Conservation (phyloP, 495 filamentous ascomycete species). For the Xylaria acuta region DNA sequence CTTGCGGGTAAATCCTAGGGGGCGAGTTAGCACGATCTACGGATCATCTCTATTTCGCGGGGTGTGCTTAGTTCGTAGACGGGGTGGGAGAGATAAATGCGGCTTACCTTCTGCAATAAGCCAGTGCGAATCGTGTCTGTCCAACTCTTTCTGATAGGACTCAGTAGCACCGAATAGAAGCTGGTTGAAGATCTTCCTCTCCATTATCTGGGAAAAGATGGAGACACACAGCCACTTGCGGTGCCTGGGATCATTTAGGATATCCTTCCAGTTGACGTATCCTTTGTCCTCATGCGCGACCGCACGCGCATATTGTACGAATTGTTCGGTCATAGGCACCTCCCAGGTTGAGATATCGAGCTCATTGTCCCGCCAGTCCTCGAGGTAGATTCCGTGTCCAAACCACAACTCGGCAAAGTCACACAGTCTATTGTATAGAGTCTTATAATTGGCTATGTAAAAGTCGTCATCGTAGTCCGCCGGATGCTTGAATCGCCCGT, state of each 20-base stretch:
- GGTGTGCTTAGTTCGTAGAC: neutral
- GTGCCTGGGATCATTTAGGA: conserved; percentile 41
- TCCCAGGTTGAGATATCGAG: conserved; percentile 27
- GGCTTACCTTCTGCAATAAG: conserved; percentile 49
- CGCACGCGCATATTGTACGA: conserved; percentile 42
- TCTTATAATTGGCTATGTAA: conserved; percentile 27
- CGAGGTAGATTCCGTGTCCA: conserved; percentile 22
- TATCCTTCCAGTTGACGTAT: conserved; percentile 47
- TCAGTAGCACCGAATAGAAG: conserved; percentile 51
- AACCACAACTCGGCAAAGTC: conserved; percentile 33
- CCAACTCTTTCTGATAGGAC: conserved; percentile 39
- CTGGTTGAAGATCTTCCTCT: conserved; percentile 50
- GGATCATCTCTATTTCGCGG: conserved; percentile 13
- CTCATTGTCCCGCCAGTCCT: neutral
- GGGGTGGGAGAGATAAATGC: neutral
- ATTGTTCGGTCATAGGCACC: conserved; percentile 35
- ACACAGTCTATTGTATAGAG: conserved; percentile 29
- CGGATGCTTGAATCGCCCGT: conserved; percentile 25
- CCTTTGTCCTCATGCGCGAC: conserved; percentile 47
- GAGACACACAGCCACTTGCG: conserved; percentile 51
- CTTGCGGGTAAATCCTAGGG: conserved; percentile 52
- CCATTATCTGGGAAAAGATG: conserved; percentile 50
- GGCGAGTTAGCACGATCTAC: neutral
- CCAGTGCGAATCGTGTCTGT: conserved; percentile 42
- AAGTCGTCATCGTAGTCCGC: conserved; percentile 36